Evolutionary conservation across 2,329 filamentous ascomycete genomes (phyloP).

Genomic region (Scytalidium sp.): DNA sequence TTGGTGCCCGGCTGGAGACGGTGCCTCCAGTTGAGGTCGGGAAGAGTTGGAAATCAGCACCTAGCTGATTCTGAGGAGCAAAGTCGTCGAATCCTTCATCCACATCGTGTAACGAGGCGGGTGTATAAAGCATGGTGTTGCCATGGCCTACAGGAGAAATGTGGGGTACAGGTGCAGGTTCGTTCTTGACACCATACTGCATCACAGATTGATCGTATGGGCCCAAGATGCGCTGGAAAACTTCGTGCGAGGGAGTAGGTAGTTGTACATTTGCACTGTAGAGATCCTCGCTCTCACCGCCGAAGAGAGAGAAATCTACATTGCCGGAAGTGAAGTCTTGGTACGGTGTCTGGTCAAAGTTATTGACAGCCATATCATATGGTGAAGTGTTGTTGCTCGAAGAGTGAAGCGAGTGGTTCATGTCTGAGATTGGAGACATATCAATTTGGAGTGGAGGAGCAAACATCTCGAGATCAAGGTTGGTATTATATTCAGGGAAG

Average conservation of each 20-base stretch:
- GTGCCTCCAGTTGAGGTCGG: constrained; percentile 16
- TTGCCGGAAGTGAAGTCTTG: constrained; percentile 40
- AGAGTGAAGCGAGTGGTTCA: constrained; percentile 15
- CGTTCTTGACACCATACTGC: neutral
- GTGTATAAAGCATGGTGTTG: constrained; percentile 67
- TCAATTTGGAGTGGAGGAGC: constrained; percentile 19
- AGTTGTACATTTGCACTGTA: constrained; percentile 58
- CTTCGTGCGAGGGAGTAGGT: constrained; percentile 42
- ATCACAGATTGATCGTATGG: constrained; percentile 14
- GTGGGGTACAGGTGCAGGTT: constrained; percentile 41
- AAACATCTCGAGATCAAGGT: constrained; percentile 1
- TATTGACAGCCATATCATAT: constrained; percentile 33
- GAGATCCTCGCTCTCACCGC: constrained; percentile 54
- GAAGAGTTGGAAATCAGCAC: constrained; percentile 26
- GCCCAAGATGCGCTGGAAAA: constrained; percentile 32
- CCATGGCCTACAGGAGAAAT: constrained; percentile 68
- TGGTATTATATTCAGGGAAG: neutral
- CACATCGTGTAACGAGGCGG: constrained; percentile 56
- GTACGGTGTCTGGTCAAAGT: constrained; percentile 30
- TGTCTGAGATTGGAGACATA: constrained; percentile 25
- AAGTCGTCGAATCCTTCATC: constrained; percentile 49
- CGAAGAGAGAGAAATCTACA: constrained; percentile 53
- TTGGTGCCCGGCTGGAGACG: constrained; percentile 17
- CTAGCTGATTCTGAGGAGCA: constrained; percentile 17
- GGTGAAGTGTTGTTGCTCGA: constrained; percentile 24